Percentiles rank a stretch among this genome's conserved stretches.
Evolutionary conservation across 805 yeast genomes (phyloP).

Genomic region (Teunomyces tritomae): DNA sequence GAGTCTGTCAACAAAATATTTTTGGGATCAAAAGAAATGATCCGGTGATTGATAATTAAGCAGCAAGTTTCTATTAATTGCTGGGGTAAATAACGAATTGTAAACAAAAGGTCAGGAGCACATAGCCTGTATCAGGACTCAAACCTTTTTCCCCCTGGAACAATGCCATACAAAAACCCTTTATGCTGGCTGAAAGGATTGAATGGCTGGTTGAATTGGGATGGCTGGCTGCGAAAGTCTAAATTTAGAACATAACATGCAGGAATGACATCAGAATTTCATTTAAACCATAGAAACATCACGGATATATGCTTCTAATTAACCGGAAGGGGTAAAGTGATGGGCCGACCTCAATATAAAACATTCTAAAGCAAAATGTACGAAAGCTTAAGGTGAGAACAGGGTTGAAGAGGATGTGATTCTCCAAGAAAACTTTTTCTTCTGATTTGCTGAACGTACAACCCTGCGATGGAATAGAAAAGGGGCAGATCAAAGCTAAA

Average conservation of each 20-base stretch:
- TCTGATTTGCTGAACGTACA: too few species aligned
- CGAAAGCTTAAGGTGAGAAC: background rate
- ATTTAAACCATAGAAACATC: background rate
- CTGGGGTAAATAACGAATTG: background rate
- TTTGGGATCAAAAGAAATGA: background rate
- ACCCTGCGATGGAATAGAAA: too few species aligned
- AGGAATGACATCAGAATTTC: background rate
- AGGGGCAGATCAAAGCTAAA: too few species aligned
- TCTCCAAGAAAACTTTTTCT: background rate
- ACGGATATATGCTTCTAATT: background rate
- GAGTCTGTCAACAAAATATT: background rate
- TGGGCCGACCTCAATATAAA: background rate
- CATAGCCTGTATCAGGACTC: background rate
- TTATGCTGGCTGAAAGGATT: background rate
- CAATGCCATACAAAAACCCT: background rate
- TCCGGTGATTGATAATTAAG: background rate
- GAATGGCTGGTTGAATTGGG: background rate
- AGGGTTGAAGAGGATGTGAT: background rate
- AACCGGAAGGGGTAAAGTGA: slow-evolving; percentile 1
- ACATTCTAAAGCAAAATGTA: background rate
- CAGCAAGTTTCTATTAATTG: background rate
- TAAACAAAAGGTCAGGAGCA: background rate
- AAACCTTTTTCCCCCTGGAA: background rate
- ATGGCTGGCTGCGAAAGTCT: slow-evolving; percentile 3
- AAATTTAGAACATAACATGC: background rate